Base-by-base conservation (phyloP, 805 yeast genomes). In the Scheffersomyces spartinae region DNA sequence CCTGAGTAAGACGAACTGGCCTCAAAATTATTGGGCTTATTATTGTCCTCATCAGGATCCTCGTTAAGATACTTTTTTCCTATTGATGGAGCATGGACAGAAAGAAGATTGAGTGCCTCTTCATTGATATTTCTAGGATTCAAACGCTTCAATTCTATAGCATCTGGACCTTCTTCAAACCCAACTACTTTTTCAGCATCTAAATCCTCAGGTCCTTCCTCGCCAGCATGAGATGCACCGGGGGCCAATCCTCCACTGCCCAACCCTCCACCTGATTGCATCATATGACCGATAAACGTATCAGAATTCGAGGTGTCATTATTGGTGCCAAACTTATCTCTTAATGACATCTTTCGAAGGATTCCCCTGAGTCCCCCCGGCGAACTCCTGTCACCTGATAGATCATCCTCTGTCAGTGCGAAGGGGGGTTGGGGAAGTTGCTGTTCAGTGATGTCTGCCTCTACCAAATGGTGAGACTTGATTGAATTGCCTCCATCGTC, bases 31-130 rank as follows among this genome's bases (percentile, higher is more conserved):
- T 40, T 39, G 11, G 25, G 9, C 5, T 28, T 28, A 9, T 27
- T 33, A 5, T 17, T 17, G 5, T 10, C 15, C 7, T 8, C n/a
- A 17, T 24, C 21, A 6, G 15, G 26, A 9, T 15, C 9, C 18
- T 9, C 18, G 37, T 26, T 20, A 28, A 18, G 13, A 35, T 20
- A 11, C 25, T 22, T 12, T 37, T 35, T 13, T 38, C 28, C 24
- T 15, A 34, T 17, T 29, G 45, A 45, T 6, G 60, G 52, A 21
- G 60, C 55, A 43, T 73, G 79, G 5, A 62, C 58, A 13, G 60
- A 52, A 5, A 75, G 65, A 30, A 75, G 53, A 16, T 64, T 63
- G 26, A 60, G 57, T 1, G 82, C 83, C 33, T 74, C 76, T 18
- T 59, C 54, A 15, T 59, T 57, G 17, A 67, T 47, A 17, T 54